These are phyloP conservation scores for Anisogramma anomala DNA, from an alignment of 2,329 filamentous ascomycete genomes.

Conservation along the genomic window DNA sequence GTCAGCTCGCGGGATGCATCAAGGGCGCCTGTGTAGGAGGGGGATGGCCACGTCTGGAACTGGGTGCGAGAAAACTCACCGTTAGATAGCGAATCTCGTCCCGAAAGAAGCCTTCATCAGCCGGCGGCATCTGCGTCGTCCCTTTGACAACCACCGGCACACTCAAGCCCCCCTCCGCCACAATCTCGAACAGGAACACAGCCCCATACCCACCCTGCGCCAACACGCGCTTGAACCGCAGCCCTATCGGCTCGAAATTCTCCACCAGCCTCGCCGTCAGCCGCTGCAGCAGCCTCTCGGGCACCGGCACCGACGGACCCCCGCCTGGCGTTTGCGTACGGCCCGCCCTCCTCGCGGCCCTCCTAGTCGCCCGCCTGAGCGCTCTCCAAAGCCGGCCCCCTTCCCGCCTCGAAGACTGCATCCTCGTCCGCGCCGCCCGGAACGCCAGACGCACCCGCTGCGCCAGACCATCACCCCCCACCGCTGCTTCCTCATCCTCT, in stretches of 20 bases:
- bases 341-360: no score
- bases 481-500: neutral
- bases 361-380: no score
- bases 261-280: neutral
- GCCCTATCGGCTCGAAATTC: neutral
- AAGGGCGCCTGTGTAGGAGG: no score
- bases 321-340: neutral
- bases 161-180: neutral
- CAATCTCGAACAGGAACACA: constrained; percentile 1
- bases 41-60: neutral
- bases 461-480: no score
- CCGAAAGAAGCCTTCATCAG: neutral
- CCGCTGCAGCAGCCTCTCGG: no score
- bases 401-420: no score
- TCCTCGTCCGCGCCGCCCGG: no score
- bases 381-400: no score
- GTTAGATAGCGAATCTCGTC: neutral
- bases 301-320: neutral
- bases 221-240: neutral
- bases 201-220: neutral
- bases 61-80: neutral
- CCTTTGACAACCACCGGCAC: neutral
- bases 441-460: no score
- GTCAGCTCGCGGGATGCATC: neutral
- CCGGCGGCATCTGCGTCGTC: neutral